Conservation (phyloP, 2,329 filamentous ascomycete species). For the Xylariaceae sp. region DNA sequence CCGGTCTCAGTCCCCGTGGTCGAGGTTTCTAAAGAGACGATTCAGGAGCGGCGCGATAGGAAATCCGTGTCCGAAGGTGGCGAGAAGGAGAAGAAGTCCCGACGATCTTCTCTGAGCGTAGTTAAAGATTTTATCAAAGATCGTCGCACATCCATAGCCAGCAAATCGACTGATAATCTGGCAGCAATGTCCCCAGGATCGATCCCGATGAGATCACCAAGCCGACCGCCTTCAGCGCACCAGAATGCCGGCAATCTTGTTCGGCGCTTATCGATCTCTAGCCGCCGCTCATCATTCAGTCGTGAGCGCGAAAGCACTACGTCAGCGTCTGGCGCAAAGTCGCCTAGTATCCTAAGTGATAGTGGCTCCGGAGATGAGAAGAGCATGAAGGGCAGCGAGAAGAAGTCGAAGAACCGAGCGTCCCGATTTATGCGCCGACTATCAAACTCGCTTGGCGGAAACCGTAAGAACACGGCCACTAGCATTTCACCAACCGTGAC, state of each 20-base stretch:
- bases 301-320: conserved; percentile 43
- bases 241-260: conserved; percentile 51
- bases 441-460: conserved; percentile 54
- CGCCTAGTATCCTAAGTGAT: conserved; percentile 48
- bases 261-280: conserved; percentile 68
- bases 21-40: conserved; percentile 46
- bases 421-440: conserved; percentile 62
- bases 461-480: conserved; percentile 49
- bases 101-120: conserved; percentile 62
- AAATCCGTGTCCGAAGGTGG: conserved; percentile 39
- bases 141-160: conserved; percentile 52
- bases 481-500: conserved; percentile 54
- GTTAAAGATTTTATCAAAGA: conserved; percentile 66
- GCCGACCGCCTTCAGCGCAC: conserved; percentile 51
- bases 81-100: conserved; percentile 45
- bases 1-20: too few species aligned
- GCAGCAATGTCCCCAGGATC: conserved; percentile 32
- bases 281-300: conserved; percentile 55
- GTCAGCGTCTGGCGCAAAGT: conserved; percentile 32
- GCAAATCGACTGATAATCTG: conserved; percentile 51
- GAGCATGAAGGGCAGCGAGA: conserved; percentile 46
- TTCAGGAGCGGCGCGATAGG: conserved; percentile 50
- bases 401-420: conserved; percentile 53
- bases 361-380: conserved; percentile 52
- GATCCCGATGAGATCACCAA: conserved; percentile 46